These are phyloP conservation scores for Alternaria gansuensis DNA, from an alignment of 2,329 filamentous ascomycete genomes.

Conservation along the genomic window DNA sequence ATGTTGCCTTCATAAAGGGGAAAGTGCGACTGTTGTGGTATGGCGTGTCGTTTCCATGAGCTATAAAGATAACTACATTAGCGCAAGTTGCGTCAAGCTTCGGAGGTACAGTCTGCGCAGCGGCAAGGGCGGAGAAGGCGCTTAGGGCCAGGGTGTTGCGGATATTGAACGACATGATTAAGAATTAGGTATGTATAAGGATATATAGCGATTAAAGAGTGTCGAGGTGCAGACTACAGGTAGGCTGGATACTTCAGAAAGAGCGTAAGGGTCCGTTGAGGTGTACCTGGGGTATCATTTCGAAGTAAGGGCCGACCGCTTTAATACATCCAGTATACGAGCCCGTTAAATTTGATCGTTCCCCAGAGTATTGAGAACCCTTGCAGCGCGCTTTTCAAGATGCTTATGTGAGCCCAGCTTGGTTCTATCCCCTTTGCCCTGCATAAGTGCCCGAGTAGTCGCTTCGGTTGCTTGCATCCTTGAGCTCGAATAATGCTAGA, in stretches of 20 bases:
- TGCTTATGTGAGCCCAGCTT: too few species aligned
- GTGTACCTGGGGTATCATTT: conserved; percentile 11
- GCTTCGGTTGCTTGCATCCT: too few species aligned
- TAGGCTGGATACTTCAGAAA: background rate
- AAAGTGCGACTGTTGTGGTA: conserved; percentile 34
- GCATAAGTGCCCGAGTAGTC: too few species aligned
- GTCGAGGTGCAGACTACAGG: background rate
- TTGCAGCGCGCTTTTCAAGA: background rate
- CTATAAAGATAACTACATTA: conserved; percentile 37
- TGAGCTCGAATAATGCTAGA: too few species aligned
- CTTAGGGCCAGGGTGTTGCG: conserved; percentile 31
- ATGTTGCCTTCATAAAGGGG: conserved; percentile 33
- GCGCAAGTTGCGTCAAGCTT: conserved; percentile 34
- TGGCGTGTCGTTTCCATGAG: conserved; percentile 35
- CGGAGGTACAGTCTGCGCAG: conserved; percentile 38
- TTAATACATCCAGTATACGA: conserved; percentile 5
- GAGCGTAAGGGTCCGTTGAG: conserved; percentile 10
- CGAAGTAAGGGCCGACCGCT: background rate
- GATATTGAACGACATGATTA: conserved; percentile 38
- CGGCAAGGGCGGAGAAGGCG: conserved; percentile 27
- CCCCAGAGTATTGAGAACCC: background rate
- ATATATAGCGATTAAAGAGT: background rate
- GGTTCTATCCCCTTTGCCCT: too few species aligned
- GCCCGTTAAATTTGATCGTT: conserved; percentile 1
- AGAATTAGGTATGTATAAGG: conserved; percentile 21